Evolutionary conservation across 768 basidiomycete genomes (phyloP).

Genomic region (Saitozyma sp.): DNA sequence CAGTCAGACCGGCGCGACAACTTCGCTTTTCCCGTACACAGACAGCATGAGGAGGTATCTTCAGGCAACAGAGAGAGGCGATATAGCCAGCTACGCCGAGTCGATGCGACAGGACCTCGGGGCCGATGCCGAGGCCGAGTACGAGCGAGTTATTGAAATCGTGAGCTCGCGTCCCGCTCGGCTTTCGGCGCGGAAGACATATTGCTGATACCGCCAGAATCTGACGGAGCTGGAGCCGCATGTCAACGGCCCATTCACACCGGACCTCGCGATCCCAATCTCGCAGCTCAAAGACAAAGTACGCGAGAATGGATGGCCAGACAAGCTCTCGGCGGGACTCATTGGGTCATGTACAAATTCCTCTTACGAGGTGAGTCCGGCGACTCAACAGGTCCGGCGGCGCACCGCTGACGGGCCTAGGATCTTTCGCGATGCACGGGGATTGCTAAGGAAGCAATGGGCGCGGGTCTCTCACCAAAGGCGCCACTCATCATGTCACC

Average conservation of each 20-base stretch:
- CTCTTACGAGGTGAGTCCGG: conserved; percentile 98
- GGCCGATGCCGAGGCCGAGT: conserved; percentile 84
- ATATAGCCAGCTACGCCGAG: conserved; percentile 85
- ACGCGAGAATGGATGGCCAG: conserved; percentile 94
- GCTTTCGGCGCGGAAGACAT: too few species aligned
- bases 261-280: conserved; percentile 96
- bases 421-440: conserved; percentile 98
- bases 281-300: conserved; percentile 89
- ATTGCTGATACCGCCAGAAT: conserved; percentile 58
- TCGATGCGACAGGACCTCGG: conserved; percentile 84
- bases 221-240: conserved; percentile 97
- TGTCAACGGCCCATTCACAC: conserved; percentile 99
- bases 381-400: too few species aligned
- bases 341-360: conserved; percentile 99
- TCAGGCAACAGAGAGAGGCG: conserved; percentile 82
- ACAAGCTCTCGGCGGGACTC: conserved; percentile 92
- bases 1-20: conserved; percentile 98
- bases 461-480: conserved; percentile 82
- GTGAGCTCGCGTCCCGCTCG: conserved; percentile 56
- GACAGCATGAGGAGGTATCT: conserved; percentile 88
- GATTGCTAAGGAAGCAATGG: conserved; percentile 83
- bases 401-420: too few species aligned
- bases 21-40: conserved; percentile 99
- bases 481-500: conserved; percentile 98
- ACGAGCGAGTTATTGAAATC: conserved; percentile 91